Percentiles rank a stretch among this genome's conserved stretches.
Conservation (phyloP, 257 asterid species). For the Nicotiana paniculata region DNA sequence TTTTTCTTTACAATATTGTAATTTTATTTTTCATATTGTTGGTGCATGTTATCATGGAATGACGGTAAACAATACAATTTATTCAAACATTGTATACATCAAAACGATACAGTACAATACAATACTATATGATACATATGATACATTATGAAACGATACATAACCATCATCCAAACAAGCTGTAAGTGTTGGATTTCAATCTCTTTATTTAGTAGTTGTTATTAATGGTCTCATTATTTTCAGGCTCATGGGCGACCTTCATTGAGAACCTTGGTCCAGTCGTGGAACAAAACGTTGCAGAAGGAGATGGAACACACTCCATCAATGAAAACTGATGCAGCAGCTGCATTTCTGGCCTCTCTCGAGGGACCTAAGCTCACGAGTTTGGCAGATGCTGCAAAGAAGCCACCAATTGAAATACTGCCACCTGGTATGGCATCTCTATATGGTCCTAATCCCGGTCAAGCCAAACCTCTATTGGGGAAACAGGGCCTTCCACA, state of each 20-base stretch:
- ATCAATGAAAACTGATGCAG: constrained; percentile 80
- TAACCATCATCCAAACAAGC: too few relatives aligned
- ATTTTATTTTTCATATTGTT: too few relatives aligned
- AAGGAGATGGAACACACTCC: constrained; percentile 78
- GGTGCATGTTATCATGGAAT: too few relatives aligned
- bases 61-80: too few relatives aligned
- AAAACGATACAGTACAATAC: too few relatives aligned
- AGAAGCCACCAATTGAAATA: constrained; percentile 90
- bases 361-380: constrained; percentile 94
- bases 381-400: constrained; percentile 88
- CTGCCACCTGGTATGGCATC: constrained; percentile 98
- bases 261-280: constrained; percentile 75
- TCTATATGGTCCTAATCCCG: constrained; percentile 89
- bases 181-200: neutral
- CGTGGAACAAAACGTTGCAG: constrained; percentile 85
- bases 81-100: too few relatives aligned
- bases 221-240: constrained; percentile 12
- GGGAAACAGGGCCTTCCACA: constrained; percentile 30
- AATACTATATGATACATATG: too few relatives aligned
- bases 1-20: too few relatives aligned
- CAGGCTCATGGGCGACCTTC: constrained; percentile 98
- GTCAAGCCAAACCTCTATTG: constrained; percentile 48
- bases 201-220: neutral
- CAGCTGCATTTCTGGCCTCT: constrained; percentile 89
- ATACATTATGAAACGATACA: too few relatives aligned